Conservation (phyloP, 108 stramenopile species). For the Pseudonitzschia delicatissima region DNA sequence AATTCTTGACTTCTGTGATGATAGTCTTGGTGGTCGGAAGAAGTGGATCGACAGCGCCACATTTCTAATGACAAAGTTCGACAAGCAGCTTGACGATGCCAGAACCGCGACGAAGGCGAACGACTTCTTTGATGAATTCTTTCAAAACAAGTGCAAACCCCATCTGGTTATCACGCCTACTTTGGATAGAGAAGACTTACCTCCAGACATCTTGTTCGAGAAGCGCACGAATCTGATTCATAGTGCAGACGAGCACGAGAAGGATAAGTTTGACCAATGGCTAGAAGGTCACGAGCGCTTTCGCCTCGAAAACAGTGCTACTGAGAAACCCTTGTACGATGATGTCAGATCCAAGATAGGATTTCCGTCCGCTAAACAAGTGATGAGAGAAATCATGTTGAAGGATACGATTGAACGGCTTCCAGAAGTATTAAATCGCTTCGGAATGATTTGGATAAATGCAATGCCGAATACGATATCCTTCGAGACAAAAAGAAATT, state of each 20-base stretch:
- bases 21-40: constrained; percentile 45
- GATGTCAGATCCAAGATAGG: constrained; percentile 42
- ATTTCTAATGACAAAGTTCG: constrained; percentile 78
- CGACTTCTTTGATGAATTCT: constrained; percentile 64
- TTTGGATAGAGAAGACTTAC: constrained; percentile 55
- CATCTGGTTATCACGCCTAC: constrained; percentile 72
- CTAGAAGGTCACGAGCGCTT: constrained; percentile 33
- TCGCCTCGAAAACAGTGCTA: constrained; percentile 34
- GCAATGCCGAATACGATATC: constrained; percentile 34
- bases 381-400: constrained; percentile 73
- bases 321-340: constrained; percentile 26
- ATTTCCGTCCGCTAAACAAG: constrained; percentile 46
- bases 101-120: constrained; percentile 67
- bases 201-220: constrained; percentile 40
- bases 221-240: constrained; percentile 45
- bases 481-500: constrained; percentile 49
- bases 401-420: constrained; percentile 61
- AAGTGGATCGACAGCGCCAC: constrained; percentile 62
- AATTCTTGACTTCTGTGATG: constrained; percentile 70
- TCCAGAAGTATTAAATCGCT: constrained; percentile 56
- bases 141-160: constrained; percentile 48
- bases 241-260: constrained; percentile 39
- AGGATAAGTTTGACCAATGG: constrained; percentile 51
- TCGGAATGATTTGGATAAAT: constrained; percentile 44
- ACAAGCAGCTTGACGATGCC: constrained; percentile 66